Evolutionary conservation across 495 filamentous ascomycete genomes (phyloP).

Genomic region (Hyaloscypha variabilis): DNA sequence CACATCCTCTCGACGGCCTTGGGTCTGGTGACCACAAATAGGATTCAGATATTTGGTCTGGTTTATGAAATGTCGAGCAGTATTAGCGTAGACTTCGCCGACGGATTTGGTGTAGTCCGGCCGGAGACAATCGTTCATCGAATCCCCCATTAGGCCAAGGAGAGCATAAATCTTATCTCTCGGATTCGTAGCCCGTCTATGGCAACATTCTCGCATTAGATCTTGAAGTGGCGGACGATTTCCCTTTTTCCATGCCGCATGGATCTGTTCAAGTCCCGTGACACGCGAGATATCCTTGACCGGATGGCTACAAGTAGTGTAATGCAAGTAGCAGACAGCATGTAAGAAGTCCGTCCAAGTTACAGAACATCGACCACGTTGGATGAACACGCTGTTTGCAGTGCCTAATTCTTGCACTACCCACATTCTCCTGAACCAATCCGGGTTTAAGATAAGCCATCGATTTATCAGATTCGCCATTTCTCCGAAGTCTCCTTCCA

Average conservation of each 20-base stretch:
- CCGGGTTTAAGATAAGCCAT: no score
- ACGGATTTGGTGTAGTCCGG: slow-evolving; percentile 18
- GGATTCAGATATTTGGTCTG: slow-evolving; percentile 3
- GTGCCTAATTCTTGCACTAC: no score
- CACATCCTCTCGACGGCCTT: not conserved
- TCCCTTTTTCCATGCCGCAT: not conserved
- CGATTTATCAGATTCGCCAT: no score
- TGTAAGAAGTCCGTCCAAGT: no score
- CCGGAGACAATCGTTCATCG: not conserved
- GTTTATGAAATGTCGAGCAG: slow-evolving; percentile 10
- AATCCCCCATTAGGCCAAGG: slow-evolving; percentile 18
- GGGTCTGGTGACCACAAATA: slow-evolving; percentile 12
- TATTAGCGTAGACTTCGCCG: slow-evolving; percentile 6
- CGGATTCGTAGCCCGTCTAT: slow-evolving; percentile 21
- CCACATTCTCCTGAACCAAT: no score
- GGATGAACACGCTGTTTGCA: no score
- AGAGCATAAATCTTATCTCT: slow-evolving; percentile 28
- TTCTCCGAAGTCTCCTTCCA: no score
- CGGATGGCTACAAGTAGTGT: no score
- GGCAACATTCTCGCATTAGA: slow-evolving; percentile 17
- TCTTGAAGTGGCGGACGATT: slow-evolving; percentile 13
- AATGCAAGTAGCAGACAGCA: no score
- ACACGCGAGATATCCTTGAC: not conserved
- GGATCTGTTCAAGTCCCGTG: slow-evolving; percentile 11
- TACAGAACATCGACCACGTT: no score